phyloP scores from a whole-genome alignment of 768 basidiomycete species.

The Sporobolomyces pararoseus region DNA sequence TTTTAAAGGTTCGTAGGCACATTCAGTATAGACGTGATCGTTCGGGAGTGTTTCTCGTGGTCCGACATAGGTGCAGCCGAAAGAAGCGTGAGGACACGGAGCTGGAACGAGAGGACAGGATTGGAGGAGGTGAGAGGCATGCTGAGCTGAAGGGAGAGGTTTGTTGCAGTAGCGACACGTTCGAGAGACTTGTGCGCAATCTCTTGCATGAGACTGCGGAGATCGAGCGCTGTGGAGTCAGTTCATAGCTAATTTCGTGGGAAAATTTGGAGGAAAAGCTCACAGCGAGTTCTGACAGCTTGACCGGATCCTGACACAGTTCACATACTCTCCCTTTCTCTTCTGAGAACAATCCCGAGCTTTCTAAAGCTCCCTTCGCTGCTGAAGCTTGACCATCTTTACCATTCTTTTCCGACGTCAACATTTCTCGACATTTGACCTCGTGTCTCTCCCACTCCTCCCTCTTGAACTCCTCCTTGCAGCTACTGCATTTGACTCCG shows the following conservation, averaged over 20 bases:
- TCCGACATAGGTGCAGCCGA: constrained; percentile 2
- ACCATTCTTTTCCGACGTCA: not conserved
- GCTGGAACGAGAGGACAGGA: constrained; percentile 10
- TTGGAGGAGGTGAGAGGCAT: constrained; percentile 7
- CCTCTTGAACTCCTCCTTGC: constrained; percentile 1
- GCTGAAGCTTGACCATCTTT: not conserved
- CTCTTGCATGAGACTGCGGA: not conserved
- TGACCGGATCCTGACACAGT: not conserved
- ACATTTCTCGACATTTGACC: not conserved
- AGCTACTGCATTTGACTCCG: not conserved
- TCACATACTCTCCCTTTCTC: not conserved
- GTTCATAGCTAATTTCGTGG: not conserved
- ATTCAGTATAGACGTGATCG: constrained; percentile 16
- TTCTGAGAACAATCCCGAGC: too few relatives aligned
- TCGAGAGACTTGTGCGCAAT: not conserved
- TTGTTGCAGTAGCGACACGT: constrained; percentile 13
- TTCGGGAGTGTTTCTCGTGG: not conserved
- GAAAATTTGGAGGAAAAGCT: not conserved
- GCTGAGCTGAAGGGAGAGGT: not conserved
- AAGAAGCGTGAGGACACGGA: constrained; percentile 8
- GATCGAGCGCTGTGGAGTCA: not conserved
- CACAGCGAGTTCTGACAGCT: not conserved
- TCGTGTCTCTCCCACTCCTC: not conserved
- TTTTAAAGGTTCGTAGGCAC: constrained; percentile 21
- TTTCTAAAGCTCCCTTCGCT: not conserved